Evolutionary conservation across 495 filamentous ascomycete genomes (phyloP), one percentile per base, ranked within the genome.

Genomic region (Evernia prunastri): DNA sequence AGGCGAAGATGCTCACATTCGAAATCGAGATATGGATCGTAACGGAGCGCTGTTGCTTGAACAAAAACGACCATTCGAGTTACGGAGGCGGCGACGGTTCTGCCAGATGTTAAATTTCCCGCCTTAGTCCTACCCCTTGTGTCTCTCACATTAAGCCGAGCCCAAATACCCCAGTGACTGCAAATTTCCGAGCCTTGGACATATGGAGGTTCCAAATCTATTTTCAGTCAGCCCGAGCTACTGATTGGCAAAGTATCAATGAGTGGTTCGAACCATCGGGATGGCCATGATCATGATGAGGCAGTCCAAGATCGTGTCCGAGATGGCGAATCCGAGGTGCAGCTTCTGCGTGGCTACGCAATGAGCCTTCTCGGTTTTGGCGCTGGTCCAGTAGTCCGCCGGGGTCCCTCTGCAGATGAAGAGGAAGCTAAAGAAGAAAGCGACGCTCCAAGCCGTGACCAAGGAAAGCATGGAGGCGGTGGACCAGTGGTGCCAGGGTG

Each of bases 241-340:
- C 33, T 60, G 5, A 18, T 35, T 5, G 5, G 23, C 27, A 33
- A 47, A 31, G n/a, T 45, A n/a, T 40, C 6, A 61, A 43, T 20
- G 20, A 43, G 31, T 37, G 36, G 7, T 25, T 33, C 63, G 40
- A 4, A 67, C 45, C 54, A 67, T 60, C 37, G 66, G 66, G 51
- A 67, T 42, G 20, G 65, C 62, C 39, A 67, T 42, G 10, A 65
- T 23, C 37, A 54, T 43, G 36, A 70, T 66, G 13, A 70, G 11
- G 29, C 61, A 18, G 60, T 70, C 67, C 9, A 63, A 68, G n/a
- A 69, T 61, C 3, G 63, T 45, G 36, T 70, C 68, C 4, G 62
- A 63, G 36, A 70, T 60, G 18, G 59, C 58, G 39, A 68, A 58
- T 9, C 31, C 51, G 47, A 42, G 57, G 9, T 59, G 27, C n/a